Conservation (phyloP, 2,329 filamentous ascomycete species). For the Cladophialophora psammophila region DNA sequence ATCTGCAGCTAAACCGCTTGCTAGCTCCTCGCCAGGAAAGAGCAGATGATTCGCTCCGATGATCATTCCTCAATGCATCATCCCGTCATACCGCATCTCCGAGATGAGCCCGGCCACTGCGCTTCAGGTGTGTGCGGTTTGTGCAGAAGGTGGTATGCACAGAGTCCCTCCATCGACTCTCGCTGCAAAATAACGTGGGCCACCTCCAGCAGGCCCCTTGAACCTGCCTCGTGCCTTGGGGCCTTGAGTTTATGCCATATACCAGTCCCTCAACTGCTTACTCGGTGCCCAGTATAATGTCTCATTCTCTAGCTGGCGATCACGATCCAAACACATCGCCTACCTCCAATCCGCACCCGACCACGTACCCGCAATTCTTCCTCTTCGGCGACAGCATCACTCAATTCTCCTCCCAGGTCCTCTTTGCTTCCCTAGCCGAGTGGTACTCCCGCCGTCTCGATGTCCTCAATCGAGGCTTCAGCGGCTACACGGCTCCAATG, state of each 20-base stretch:
- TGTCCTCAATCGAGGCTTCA: conserved; percentile 83
- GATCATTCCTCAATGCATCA: not conserved
- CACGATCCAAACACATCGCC: not conserved
- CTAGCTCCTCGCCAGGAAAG: not conserved
- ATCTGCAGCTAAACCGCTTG: not conserved
- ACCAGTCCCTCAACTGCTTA: not conserved
- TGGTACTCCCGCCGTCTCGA: conserved; percentile 77
- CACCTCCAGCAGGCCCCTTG: not conserved
- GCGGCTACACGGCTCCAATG: conserved; percentile 54
- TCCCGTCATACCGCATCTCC: conserved; percentile 18
- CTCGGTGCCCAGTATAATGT: conserved; percentile 21
- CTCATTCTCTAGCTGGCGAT: conserved; percentile 27
- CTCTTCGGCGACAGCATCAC: conserved; percentile 92
- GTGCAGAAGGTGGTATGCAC: not conserved
- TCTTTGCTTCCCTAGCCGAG: conserved; percentile 31
- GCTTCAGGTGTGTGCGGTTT: not conserved
- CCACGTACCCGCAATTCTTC: conserved; percentile 72
- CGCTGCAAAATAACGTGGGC: not conserved
- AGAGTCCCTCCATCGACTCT: not conserved
- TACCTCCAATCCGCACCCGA: conserved; percentile 51
- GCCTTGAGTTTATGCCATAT: too few species aligned
- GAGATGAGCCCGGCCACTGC: not conserved
- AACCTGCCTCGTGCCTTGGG: not conserved
- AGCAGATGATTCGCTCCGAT: not conserved
- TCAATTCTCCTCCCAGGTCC: conserved; percentile 65